Conservation (phyloP, 1,284 basidiomycete genomes). For the Fomitopsis schrenkii region DNA sequence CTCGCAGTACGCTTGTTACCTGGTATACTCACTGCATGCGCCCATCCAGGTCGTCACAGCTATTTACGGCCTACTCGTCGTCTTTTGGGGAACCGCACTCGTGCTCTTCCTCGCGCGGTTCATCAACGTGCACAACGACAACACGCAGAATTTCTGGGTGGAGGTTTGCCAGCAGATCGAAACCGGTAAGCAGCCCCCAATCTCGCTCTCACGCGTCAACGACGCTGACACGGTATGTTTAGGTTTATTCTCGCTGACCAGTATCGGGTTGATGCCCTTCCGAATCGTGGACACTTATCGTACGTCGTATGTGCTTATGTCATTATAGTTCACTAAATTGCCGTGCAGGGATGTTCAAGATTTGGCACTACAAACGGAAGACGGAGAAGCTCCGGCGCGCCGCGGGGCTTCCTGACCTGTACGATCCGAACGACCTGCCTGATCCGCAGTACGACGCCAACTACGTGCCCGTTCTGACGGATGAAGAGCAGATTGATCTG, state of each 20-base stretch:
- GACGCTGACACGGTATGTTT: neutral
- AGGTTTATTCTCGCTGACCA: slow-evolving; percentile 82
- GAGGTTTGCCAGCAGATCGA: slow-evolving; percentile 78
- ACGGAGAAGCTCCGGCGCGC: slow-evolving; percentile 53
- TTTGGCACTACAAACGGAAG: slow-evolving; percentile 68
- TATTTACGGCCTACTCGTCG: slow-evolving; percentile 78
- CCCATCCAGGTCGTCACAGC: slow-evolving; percentile 57
- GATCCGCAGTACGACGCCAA: slow-evolving; percentile 73
- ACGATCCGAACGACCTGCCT: slow-evolving; percentile 73
- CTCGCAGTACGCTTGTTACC: neutral
- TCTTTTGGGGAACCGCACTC: slow-evolving; percentile 77
- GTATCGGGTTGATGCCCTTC: slow-evolving; percentile 70
- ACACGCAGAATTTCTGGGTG: slow-evolving; percentile 68
- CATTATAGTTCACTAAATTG: neutral
- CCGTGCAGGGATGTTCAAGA: slow-evolving; percentile 58
- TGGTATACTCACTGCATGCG: slow-evolving; percentile 4
- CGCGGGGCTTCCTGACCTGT: slow-evolving; percentile 62
- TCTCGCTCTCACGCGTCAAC: neutral
- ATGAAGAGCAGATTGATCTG: slow-evolving; percentile 66
- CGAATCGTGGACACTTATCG: slow-evolving; percentile 77
- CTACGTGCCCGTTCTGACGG: slow-evolving; percentile 71
- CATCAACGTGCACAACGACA: slow-evolving; percentile 64
- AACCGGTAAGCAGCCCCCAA: slow-evolving; percentile 47
- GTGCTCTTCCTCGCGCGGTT: slow-evolving; percentile 71
- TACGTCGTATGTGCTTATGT: slow-evolving; percentile 30